Base-by-base conservation (phyloP, 2,329 filamentous ascomycete genomes). In the Penicillium sumatraense region DNA sequence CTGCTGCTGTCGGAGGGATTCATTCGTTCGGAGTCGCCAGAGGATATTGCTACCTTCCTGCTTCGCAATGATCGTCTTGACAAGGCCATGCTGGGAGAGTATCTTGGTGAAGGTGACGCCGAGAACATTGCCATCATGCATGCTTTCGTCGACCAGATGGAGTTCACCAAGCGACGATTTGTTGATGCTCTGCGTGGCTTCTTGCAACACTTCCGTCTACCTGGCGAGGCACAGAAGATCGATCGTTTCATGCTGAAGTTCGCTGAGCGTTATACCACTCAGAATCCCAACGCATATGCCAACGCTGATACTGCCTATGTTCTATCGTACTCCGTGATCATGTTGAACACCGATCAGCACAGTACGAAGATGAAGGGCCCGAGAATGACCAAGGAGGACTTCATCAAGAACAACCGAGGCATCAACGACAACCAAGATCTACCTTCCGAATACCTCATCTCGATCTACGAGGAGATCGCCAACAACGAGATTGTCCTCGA, bases 171-270 rank as follows among this genome's bases (percentile, higher is more conserved):
- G 73, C 91, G 88, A 52, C 88, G 93, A 2, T 99, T 99, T 66
- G 93, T 97, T 6, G 93, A 97, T 73, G 89, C 95, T 13, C 78
- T 99, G 23, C 87, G 95, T 33, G 88, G 91, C 55, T 99, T 99
- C 68, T 79, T 99, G 11, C 95, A 99, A 72, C 90, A 91, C 24
- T 99, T 99, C 80, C 89, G 95, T 59, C 80, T 99, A 13, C 95
- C 95, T 0, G 95, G 95, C 57, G 95, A 99, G 75, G 93, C 93
- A 0, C 95, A 99, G 72, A 99, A 99, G 79, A 99, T 99, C 63
- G 95, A 99, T 85, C 90, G 95, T 45, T 96, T 98, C 76, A 98
- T 99, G 95, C 80, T 99, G 63, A 99, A 99, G 73, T 99, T 98
- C 76, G 95, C 95, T 9, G 93, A 98, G 74, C 88, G 93, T 57